phyloP scores from a whole-genome alignment of 2,329 filamentous ascomycete genomes.

The Colletotrichum tabaci region DNA sequence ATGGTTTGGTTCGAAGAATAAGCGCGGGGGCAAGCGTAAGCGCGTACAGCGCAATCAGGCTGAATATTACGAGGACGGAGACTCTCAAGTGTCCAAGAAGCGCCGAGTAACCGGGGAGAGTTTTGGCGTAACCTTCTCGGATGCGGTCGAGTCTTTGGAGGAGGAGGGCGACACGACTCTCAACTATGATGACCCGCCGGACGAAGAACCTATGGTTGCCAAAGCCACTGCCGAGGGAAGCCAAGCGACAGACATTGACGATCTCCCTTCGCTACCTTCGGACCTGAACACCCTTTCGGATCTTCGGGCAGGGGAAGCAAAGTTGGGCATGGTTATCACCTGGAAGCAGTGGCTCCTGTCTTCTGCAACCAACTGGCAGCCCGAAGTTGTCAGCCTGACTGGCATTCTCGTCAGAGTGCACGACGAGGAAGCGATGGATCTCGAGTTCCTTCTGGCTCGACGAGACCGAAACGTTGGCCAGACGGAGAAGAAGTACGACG shows the following conservation, averaged over 20 bases:
- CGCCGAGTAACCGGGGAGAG: slow-evolving; percentile 23
- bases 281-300: slow-evolving; percentile 68
- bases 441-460: slow-evolving; percentile 77
- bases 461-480: slow-evolving; percentile 74
- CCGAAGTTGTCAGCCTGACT: slow-evolving; percentile 74
- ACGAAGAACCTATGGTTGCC: slow-evolving; percentile 42
- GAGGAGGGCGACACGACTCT: slow-evolving; percentile 52
- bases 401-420: slow-evolving; percentile 73
- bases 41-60: slow-evolving; percentile 58
- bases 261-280: slow-evolving; percentile 74
- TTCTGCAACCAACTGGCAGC: slow-evolving; percentile 75
- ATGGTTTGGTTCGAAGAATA: slow-evolving; percentile 53
- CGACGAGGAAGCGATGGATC: slow-evolving; percentile 63
- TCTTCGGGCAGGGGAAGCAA: slow-evolving; percentile 64
- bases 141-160: slow-evolving; percentile 21
- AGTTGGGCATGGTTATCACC: slow-evolving; percentile 75
- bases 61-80: slow-evolving; percentile 57
- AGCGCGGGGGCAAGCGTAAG: slow-evolving; percentile 65
- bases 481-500: slow-evolving; percentile 73
- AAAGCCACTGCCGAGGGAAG: slow-evolving; percentile 54
- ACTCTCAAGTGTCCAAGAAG: slow-evolving; percentile 39
- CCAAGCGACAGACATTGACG: slow-evolving; percentile 67
- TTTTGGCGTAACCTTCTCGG: slow-evolving; percentile 25
- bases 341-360: slow-evolving; percentile 78
- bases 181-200: slow-evolving; percentile 56